These are phyloP conservation scores for Apophysomyces ossiformis DNA, from an alignment of 371 early-diverging fungal species.

Conservation along the genomic window DNA sequence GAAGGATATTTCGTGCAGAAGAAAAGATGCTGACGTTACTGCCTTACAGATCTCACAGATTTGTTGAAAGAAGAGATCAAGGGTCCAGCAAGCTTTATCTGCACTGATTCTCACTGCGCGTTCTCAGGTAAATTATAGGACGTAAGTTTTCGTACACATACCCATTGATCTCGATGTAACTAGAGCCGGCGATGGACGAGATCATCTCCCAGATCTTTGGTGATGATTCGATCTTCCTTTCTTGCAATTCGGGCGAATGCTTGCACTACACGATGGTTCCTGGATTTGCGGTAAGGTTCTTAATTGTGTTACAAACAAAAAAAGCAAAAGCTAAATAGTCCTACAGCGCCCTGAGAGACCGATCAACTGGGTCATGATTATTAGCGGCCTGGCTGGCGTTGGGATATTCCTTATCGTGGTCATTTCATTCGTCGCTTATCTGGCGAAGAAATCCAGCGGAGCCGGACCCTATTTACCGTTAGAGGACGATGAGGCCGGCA, in stretches of 20 bases:
- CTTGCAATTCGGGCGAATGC: constrained; percentile 84
- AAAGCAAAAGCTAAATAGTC: background rate
- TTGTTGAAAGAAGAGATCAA: constrained; percentile 72
- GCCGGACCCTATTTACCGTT: constrained; percentile 42
- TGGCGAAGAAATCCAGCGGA: constrained; percentile 41
- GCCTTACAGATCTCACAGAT: constrained; percentile 66
- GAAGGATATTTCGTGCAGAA: background rate
- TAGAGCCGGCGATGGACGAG: constrained; percentile 76
- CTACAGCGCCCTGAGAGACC: constrained; percentile 55
- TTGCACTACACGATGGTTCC: constrained; percentile 89
- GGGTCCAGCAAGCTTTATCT: constrained; percentile 78
- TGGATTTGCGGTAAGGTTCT: constrained; percentile 56
- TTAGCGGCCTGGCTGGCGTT: constrained; percentile 63
- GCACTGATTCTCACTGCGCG: constrained; percentile 63
- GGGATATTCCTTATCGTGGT: constrained; percentile 59
- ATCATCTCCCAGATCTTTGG: constrained; percentile 76
- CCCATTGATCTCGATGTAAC: background rate
- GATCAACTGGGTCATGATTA: constrained; percentile 63
- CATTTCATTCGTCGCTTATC: constrained; percentile 42
- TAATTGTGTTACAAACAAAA: background rate
- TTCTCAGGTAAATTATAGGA: constrained; percentile 56
- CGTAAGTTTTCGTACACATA: background rate
- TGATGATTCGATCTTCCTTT: constrained; percentile 73
- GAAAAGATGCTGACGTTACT: background rate
- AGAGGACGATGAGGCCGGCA: constrained; percentile 66